Conservation (phyloP, 2,329 filamentous ascomycete genomes). For the Colletotrichum lini region DNA sequence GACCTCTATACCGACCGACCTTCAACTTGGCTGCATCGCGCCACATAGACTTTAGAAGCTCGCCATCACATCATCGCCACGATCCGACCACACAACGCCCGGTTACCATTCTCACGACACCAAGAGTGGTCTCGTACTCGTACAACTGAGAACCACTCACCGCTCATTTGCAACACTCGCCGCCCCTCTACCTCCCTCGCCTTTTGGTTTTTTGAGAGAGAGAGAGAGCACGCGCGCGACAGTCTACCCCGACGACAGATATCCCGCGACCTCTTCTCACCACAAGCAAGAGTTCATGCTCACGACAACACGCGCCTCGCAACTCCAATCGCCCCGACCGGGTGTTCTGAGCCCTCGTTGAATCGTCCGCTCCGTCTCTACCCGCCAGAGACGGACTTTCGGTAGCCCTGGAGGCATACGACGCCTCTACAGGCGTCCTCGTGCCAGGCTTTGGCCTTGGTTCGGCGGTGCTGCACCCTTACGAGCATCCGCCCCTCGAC, state of each 20-base stretch:
- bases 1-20: too few species aligned
- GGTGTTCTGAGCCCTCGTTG: conserved; percentile 19
- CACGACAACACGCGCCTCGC: conserved; percentile 20
- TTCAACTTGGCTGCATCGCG: conserved; percentile 2
- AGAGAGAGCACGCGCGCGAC: neutral
- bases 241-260: neutral
- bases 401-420: conserved; percentile 55
- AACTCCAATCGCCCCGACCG: conserved; percentile 16
- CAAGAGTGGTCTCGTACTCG: neutral
- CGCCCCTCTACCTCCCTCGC: neutral
- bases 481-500: conserved; percentile 40
- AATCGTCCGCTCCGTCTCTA: conserved; percentile 36
- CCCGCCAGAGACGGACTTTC: conserved; percentile 44
- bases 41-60: conserved; percentile 1
- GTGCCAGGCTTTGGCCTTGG: conserved; percentile 53
- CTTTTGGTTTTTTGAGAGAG: too few species aligned
- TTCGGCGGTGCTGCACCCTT: conserved; percentile 49
- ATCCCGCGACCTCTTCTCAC: neutral
- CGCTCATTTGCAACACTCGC: neutral
- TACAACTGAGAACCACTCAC: neutral
- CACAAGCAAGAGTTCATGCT: conserved; percentile 21
- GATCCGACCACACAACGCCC: neutral
- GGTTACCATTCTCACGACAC: neutral
- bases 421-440: conserved; percentile 50
- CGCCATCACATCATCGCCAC: conserved; percentile 1